Base-by-base conservation (phyloP, 2,329 filamentous ascomycete genomes). In the Aspergillus pseudoglaucus region DNA sequence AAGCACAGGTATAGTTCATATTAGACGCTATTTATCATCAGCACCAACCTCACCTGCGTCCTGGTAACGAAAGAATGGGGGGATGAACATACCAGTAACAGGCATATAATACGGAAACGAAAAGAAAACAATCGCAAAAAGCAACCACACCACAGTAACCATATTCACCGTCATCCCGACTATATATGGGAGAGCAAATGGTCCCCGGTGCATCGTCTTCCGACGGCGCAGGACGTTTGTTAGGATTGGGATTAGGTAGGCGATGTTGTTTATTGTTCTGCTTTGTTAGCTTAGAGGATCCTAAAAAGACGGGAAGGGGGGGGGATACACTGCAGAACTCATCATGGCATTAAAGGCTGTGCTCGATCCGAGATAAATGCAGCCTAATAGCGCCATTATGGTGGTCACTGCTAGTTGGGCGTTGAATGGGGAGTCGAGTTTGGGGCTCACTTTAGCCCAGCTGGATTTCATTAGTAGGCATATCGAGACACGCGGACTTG, bases 321-420 rank as follows among this genome's bases (percentile, higher is more conserved):
- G 14, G 20, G 32, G 0, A 23, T 51, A 57, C 56, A 59, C 56
- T 8, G 58, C 50, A 0, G 54, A 57, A 41, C 53, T 46, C 49
- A 66, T 59, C 64, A 66, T 65, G 0, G 83, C 82, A 42, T 80
- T 79, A 64, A 88, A 88, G 0, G 85, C 84, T 0, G 82, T 83
- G 2, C 72, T 77, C 32, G 75, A 82, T n/a, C 80, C 84, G 1
- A 87, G 75, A 48, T 86, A 86, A 33, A 88, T 81, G 32, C 73
- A 74, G 0, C 82, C 83, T 0, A 88, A 67, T 0, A 84, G 58
- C 0, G 79, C 81, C 17, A 75, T 76, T 45, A 76, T 68, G 30
- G 69, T 51, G 0, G 70, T 63, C 59, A 75, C 76, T 20, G 73
- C 68, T 0, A 83, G 48, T 2, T 79, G 81, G 0, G 81, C 77